Evolutionary conservation across 805 yeast genomes (phyloP).

Genomic region (Middelhovenomyces tepae): DNA sequence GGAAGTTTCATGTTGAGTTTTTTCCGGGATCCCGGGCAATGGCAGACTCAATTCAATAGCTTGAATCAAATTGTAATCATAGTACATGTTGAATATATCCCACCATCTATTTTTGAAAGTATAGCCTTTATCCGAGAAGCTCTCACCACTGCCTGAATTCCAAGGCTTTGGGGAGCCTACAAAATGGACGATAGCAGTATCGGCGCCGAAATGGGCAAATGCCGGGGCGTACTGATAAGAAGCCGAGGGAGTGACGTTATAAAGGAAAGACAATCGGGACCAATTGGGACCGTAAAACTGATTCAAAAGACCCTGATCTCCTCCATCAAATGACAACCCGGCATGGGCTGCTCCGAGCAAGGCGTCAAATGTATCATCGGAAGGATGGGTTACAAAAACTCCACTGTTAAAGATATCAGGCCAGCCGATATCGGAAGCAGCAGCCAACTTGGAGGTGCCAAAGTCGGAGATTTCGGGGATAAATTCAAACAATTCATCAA

Average conservation of each 20-base stretch:
- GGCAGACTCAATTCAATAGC: too few relatives aligned
- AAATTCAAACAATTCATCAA: constrained; percentile 26
- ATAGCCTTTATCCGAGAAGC: constrained; percentile 5
- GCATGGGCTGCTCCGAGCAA: constrained; percentile 28
- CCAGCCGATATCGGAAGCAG: constrained; percentile 83
- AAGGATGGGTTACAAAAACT: constrained; percentile 53
- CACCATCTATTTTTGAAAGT: constrained; percentile 16
- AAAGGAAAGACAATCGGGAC: constrained; percentile 68
- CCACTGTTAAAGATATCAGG: constrained; percentile 87
- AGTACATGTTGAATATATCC: constrained; percentile 6
- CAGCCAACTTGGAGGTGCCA: constrained; percentile 20
- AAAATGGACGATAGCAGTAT: constrained; percentile 34
- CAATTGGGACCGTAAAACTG: constrained; percentile 56
- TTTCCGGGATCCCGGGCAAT: not conserved
- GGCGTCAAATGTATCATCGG: constrained; percentile 31
- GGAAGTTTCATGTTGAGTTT: not conserved
- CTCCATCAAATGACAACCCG: constrained; percentile 66
- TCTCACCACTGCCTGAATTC: constrained; percentile 12
- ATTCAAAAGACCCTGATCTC: constrained; percentile 85
- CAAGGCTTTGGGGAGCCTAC: constrained; percentile 34
- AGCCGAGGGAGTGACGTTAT: constrained; percentile 66
- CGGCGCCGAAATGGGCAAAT: constrained; percentile 38
- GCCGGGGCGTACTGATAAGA: constrained; percentile 71
- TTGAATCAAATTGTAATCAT: constrained; percentile 1
- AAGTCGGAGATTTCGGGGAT: constrained; percentile 1